Conservation (phyloP, 768 basidiomycete species). For the Kwoniella bestiolae region DNA sequence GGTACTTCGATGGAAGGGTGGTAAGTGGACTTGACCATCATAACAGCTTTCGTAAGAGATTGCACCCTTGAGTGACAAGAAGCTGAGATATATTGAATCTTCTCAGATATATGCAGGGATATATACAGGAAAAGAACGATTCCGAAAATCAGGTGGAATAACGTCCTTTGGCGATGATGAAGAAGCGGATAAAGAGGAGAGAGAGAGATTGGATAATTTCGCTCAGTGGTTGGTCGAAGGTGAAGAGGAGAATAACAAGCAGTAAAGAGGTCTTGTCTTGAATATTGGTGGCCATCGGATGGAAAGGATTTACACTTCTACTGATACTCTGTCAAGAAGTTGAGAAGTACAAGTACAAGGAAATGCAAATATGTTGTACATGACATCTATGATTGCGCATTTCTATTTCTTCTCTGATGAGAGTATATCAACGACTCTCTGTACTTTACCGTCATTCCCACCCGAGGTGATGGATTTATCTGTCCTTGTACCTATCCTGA, state of each 20-base stretch:
- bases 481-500: slow-evolving; percentile 88
- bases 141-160: slow-evolving; percentile 68
- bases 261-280: slow-evolving; percentile 7
- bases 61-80: neutral
- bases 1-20: slow-evolving; percentile 83
- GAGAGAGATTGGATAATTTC: slow-evolving; percentile 83
- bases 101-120: slow-evolving; percentile 72
- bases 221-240: slow-evolving; percentile 77
- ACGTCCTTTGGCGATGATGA: slow-evolving; percentile 68
- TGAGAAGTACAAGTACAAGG: neutral
- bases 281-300: too few species aligned
- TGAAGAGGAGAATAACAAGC: slow-evolving; percentile 29
- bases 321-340: too few species aligned
- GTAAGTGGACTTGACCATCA: slow-evolving; percentile 36
- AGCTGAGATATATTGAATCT: neutral
- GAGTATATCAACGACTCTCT: slow-evolving; percentile 79
- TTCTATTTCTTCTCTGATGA: slow-evolving; percentile 33
- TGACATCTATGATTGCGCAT: neutral
- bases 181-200: slow-evolving; percentile 66
- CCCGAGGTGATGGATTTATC: slow-evolving; percentile 66
- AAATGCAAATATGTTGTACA: slow-evolving; percentile 14
- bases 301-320: too few species aligned
- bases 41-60: too few species aligned
- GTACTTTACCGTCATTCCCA: slow-evolving; percentile 79
- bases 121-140: slow-evolving; percentile 79